Conservation (phyloP, 164 flowering plant species). For the Sedum album region DNA sequence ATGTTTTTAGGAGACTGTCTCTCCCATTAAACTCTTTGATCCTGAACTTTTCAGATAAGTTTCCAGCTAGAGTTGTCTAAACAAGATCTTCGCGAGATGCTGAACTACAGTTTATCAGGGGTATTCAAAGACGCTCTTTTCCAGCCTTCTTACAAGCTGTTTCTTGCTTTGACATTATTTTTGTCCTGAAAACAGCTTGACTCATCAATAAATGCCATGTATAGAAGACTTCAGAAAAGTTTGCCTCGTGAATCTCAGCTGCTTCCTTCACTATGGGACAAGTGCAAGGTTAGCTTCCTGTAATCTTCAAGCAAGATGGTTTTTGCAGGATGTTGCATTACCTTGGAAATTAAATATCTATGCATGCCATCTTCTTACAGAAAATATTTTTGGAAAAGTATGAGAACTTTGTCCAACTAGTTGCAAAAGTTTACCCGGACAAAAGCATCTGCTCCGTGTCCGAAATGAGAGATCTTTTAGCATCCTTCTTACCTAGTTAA, state of each 20-base stretch:
- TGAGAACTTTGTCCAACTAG: slow-evolving; percentile 12
- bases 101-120: slow-evolving; percentile 85
- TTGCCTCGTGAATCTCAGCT: slow-evolving; percentile 88
- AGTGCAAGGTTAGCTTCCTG: slow-evolving; percentile 71
- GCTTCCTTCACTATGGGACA: slow-evolving; percentile 93
- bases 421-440: slow-evolving; percentile 12
- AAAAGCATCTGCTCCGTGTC: slow-evolving; percentile 12
- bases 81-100: slow-evolving; percentile 79
- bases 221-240: slow-evolving; percentile 78
- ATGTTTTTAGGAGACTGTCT: background rate
- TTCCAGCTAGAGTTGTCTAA: slow-evolving; percentile 92
- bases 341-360: background rate
- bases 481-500: too few relatives aligned
- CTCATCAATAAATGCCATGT: slow-evolving; percentile 69
- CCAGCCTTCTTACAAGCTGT: background rate
- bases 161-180: background rate
- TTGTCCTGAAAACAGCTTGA: slow-evolving; percentile 51
- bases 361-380: slow-evolving; percentile 3
- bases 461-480: slow-evolving; percentile 11
- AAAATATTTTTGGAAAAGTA: slow-evolving; percentile 13
- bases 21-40: background rate
- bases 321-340: background rate
- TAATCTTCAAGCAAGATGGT: background rate
- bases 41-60: slow-evolving; percentile 57
- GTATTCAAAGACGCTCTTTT: slow-evolving; percentile 19